Evolutionary conservation across 2,329 filamentous ascomycete species (phyloP).

Genomic region (Periconia digitata): DNA sequence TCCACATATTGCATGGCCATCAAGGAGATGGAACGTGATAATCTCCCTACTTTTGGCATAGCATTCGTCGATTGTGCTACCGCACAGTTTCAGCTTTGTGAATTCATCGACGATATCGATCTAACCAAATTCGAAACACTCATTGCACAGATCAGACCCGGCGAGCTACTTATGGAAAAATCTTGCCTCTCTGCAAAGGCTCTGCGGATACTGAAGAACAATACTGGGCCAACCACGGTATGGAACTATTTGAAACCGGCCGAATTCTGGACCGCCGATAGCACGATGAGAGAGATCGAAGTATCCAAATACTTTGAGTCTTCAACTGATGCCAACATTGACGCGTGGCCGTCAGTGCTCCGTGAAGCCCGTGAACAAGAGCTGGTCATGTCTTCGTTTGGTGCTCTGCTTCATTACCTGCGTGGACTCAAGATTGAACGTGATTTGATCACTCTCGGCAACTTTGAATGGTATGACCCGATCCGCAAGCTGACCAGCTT

Average conservation of each 20-base stretch:
- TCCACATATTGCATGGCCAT: constrained; percentile 94
- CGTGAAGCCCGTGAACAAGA: constrained; percentile 75
- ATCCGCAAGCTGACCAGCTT: constrained; percentile 88
- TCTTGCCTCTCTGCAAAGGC: constrained; percentile 83
- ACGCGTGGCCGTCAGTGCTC: constrained; percentile 78
- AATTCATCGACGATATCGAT: constrained; percentile 89
- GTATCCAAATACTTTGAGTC: constrained; percentile 76
- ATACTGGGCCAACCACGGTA: constrained; percentile 86
- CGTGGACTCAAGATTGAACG: constrained; percentile 81
- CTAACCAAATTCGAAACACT: constrained; percentile 97
- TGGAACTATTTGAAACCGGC: constrained; percentile 91
- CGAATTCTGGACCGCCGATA: constrained; percentile 90
- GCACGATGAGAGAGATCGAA: constrained; percentile 78
- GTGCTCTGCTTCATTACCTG: constrained; percentile 85
- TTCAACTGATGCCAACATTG: constrained; percentile 57
- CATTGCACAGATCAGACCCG: constrained; percentile 85
- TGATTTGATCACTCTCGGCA: constrained; percentile 82
- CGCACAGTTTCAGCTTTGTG: constrained; percentile 89
- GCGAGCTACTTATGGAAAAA: constrained; percentile 85
- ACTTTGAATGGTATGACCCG: constrained; percentile 89
- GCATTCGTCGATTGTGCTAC: constrained; percentile 95
- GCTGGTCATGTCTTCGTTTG: constrained; percentile 84
- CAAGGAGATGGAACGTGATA: constrained; percentile 70
- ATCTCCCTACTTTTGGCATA: constrained; percentile 81
- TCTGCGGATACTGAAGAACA: constrained; percentile 92